Base-by-base conservation (phyloP, 1,284 basidiomycete species). In the Papiliotrema flavescens region DNA sequence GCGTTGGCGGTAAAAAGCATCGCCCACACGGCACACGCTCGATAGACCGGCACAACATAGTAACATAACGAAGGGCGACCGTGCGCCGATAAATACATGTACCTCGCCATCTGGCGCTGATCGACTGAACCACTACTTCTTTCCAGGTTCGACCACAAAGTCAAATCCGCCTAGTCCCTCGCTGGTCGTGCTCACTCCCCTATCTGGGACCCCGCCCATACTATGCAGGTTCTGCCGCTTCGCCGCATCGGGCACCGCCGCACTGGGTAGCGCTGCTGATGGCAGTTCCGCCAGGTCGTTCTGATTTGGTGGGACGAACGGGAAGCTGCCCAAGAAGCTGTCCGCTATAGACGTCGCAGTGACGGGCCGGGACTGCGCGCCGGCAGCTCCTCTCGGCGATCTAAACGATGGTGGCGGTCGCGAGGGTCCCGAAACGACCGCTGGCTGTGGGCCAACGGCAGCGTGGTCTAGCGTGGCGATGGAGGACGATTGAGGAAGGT, bases 91-190 rank as follows among this genome's bases (percentile, higher is more conserved):
- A n/a, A n/a, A n/a, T n/a, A n/a, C n/a, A n/a, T n/a, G n/a, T n/a
- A n/a, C n/a, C n/a, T n/a, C n/a, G n/a, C n/a, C n/a, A n/a, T n/a
- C n/a, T n/a, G n/a, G n/a, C n/a, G n/a, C n/a, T n/a, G n/a, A n/a
- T n/a, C n/a, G n/a, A n/a, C n/a, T n/a, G n/a, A n/a, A n/a, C n/a
- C n/a, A n/a, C 35, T 36, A 36, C 17, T 36, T 36, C 35, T 36
- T 36, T 17, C 35, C 17, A 19, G 44, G 50, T 24, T 62, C 66
- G 56, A 71, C 66, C 42, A 49, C 61, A 40, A 74, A 75, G 23
- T 73, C 72, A 53, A 75, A 73, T 17, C 63, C 74, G 19, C 70
- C 67, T 23, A 75, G 56, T 0, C 71, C 73, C 41, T 67, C 66
- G 44, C 62, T 64, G 2, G 59, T 60, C n/a, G 57, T 65, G 53